Conservation (phyloP, 2,329 filamentous ascomycete genomes). For the Talaromyces atroroseus region DNA sequence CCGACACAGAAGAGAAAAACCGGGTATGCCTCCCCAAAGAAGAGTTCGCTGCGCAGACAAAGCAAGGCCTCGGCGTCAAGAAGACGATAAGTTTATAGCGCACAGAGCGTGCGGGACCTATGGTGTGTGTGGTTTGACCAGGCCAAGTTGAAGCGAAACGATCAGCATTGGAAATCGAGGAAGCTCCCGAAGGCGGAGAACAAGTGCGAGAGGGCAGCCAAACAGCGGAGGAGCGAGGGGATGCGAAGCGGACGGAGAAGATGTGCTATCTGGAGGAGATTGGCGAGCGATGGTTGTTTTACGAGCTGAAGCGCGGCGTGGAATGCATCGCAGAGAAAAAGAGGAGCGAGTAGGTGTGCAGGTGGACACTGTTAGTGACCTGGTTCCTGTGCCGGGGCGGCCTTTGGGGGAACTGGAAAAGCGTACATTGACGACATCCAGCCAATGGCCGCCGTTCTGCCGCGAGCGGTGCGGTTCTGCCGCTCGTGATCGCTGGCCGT, state of each 20-base stretch:
- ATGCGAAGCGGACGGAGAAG: slow-evolving; percentile 13
- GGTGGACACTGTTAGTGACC: slow-evolving; percentile 7
- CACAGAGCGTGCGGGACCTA: slow-evolving; percentile 17
- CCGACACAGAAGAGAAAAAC: slow-evolving; percentile 24
- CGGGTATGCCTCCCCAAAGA: neutral
- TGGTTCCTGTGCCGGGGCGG: slow-evolving; percentile 13
- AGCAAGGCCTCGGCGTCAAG: neutral
- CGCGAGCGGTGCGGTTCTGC: slow-evolving; percentile 12
- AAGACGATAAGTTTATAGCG: slow-evolving; percentile 22
- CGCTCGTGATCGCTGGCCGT: slow-evolving; percentile 8
- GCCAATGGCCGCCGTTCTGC: slow-evolving; percentile 7
- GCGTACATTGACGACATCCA: neutral
- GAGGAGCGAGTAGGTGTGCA: neutral
- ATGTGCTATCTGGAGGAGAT: neutral
- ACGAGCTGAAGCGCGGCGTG: neutral
- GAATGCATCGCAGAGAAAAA: slow-evolving; percentile 4
- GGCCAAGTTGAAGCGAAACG: slow-evolving; percentile 26
- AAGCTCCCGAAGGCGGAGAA: slow-evolving; percentile 15
- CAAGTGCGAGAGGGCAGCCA: slow-evolving; percentile 11
- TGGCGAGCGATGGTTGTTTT: neutral
- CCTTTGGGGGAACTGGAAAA: slow-evolving; percentile 12
- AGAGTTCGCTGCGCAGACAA: neutral
- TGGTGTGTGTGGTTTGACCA: slow-evolving; percentile 30
- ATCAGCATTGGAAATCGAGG: slow-evolving; percentile 27
- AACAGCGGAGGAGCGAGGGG: slow-evolving; percentile 10